Percentiles rank a stretch among this genome's conserved stretches.
phyloP scores from a whole-genome alignment of 495 filamentous ascomycete species.

The Evansstolkia leycettana region DNA sequence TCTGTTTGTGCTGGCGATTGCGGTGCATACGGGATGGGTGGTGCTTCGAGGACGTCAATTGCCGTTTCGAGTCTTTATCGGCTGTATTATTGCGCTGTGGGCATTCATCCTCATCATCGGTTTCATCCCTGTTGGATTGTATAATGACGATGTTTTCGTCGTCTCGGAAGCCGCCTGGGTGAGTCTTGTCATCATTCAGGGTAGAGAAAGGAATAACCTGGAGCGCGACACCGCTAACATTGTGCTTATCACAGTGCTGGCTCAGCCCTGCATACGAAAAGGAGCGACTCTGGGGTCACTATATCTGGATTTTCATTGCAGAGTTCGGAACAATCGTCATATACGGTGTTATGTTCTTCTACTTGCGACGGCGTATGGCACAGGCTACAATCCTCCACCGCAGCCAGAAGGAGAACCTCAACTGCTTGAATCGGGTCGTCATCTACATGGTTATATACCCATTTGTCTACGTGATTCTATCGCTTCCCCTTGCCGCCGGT shows the following conservation, averaged over 20 bases:
- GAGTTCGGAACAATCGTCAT: conserved; percentile 45
- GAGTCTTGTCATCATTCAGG: neutral
- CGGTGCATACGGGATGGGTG: conserved; percentile 50
- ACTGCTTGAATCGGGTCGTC: conserved; percentile 36
- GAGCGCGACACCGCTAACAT: neutral
- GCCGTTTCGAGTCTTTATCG: conserved; percentile 36
- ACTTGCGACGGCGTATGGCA: conserved; percentile 34
- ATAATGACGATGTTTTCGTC: conserved; percentile 44
- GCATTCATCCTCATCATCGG: conserved; percentile 43
- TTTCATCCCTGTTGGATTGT: conserved; percentile 37
- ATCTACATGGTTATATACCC: conserved; percentile 65
- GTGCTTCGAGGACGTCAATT: conserved; percentile 47
- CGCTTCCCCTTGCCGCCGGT: conserved; percentile 54
- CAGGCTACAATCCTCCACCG: conserved; percentile 23
- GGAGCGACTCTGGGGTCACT: conserved; percentile 59
- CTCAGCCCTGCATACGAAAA: conserved; percentile 42
- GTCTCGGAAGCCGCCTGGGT: conserved; percentile 33
- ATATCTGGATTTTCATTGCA: conserved; percentile 64
- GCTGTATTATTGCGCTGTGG: conserved; percentile 40
- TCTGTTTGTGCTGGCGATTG: conserved; percentile 55
- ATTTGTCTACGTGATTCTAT: conserved; percentile 55
- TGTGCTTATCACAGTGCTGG: conserved; percentile 58
- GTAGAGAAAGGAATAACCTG: neutral
- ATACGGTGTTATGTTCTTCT: conserved; percentile 51
- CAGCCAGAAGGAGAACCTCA: conserved; percentile 23